phyloP scores from a whole-genome alignment of 1,284 basidiomycete genomes.

The Pseudozyma sp. region DNA sequence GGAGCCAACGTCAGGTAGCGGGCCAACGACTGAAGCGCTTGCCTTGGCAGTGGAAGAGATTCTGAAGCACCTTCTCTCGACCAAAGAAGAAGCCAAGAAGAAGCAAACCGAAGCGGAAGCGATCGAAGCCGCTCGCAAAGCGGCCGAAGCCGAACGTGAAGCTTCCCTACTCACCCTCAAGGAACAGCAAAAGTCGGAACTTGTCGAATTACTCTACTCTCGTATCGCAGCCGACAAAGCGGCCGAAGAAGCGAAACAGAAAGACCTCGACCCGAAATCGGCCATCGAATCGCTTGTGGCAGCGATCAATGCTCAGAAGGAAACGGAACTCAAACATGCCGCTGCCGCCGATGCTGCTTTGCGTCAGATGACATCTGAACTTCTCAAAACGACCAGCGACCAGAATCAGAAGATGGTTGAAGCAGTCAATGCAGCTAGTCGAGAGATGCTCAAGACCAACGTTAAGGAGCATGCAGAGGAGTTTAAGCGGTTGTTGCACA shows the following conservation, averaged over 20 bases:
- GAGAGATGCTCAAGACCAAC: slow-evolving; percentile 58
- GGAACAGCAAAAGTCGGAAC: slow-evolving; percentile 50
- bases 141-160: slow-evolving; percentile 28
- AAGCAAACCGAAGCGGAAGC: slow-evolving; percentile 34
- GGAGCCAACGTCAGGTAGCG: slow-evolving; percentile 6
- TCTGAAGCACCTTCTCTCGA: slow-evolving; percentile 59
- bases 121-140: slow-evolving; percentile 30
- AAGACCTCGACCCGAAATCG: slow-evolving; percentile 54
- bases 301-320: slow-evolving; percentile 55
- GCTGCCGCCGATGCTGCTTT: slow-evolving; percentile 48
- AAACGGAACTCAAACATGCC: slow-evolving; percentile 39
- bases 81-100: slow-evolving; percentile 55
- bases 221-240: slow-evolving; percentile 41
- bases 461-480: slow-evolving; percentile 59
- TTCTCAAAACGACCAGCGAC: slow-evolving; percentile 49
- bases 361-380: slow-evolving; percentile 46
- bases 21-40: slow-evolving; percentile 40
- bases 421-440: slow-evolving; percentile 50
- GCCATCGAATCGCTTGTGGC: slow-evolving; percentile 62
- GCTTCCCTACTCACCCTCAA: slow-evolving; percentile 24
- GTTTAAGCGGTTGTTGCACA: slow-evolving; percentile 51
- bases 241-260: slow-evolving; percentile 30
- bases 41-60: slow-evolving; percentile 63
- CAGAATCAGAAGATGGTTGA: slow-evolving; percentile 57
- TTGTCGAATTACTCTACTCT: slow-evolving; percentile 45